Base-by-base conservation (phyloP, 1,139 yeast species). In the Yamadazyma diddensiae region DNA sequence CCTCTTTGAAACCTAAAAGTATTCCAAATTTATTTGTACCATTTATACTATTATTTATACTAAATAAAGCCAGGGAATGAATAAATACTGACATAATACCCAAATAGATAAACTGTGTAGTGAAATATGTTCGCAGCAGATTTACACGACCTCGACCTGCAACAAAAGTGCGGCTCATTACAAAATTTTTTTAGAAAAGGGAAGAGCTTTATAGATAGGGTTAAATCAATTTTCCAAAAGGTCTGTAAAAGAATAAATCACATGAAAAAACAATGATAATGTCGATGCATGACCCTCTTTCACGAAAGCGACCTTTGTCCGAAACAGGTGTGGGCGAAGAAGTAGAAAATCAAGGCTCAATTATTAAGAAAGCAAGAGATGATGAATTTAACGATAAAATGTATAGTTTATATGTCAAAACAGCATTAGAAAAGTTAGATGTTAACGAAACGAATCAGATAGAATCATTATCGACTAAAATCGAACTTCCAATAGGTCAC, bases 361-460 rank as follows among this genome's bases (percentile, higher is more conserved):
- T 22, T 15, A 28, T 26, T 19, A 32, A 44, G 24, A 31, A 31
- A 29, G 23, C 33, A 15, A 34, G 38, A 26, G 41, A 35, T 23
- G 41, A 39, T 27, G 48, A 41, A 10, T 44, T 44, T 29, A 44
- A 46, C 33, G 76, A 72, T 34, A 71, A 76, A 52, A 71, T 82
- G 74, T 83, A 79, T 57, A 59, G 70, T 32, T 69, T 83, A 27
- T 77, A 73, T 51, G 79, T 83, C 20, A 73, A 71, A 45, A 73
- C 84, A 36, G 94, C 94, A 22, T 62, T 85, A 44, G 82, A 79
- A 33, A 76, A 82, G 35, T 63, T 82, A 49, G 88, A 82, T 41
- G 73, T 68, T 60, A 59, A 62, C 38, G 73, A 68, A 44, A 43
- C 59, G 4, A 33, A 53, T 12, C 70, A 62, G 35, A 52, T 67